These are phyloP conservation scores for Neonectria neomacrospora DNA, from an alignment of 2,329 filamentous ascomycete genomes.

Conservation along the genomic window DNA sequence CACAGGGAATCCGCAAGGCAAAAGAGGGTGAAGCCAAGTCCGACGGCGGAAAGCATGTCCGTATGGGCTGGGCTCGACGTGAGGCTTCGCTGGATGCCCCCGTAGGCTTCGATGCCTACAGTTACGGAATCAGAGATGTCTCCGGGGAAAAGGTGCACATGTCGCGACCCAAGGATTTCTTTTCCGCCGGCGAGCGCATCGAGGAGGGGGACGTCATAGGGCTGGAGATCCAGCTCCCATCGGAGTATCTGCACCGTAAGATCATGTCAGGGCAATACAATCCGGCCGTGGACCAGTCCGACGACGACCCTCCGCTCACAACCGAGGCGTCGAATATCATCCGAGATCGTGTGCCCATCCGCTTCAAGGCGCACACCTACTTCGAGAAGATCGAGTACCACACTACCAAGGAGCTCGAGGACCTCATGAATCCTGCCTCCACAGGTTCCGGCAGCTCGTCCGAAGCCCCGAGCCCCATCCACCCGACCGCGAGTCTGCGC, in stretches of 20 bases:
- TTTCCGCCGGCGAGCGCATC: conserved; percentile 80
- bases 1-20: conserved; percentile 71
- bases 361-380: conserved; percentile 92
- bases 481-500: conserved; percentile 78
- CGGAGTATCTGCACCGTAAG: conserved; percentile 86
- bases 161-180: conserved; percentile 92
- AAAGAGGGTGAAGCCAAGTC: conserved; percentile 56
- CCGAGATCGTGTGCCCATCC: conserved; percentile 92
- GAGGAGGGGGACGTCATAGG: conserved; percentile 94
- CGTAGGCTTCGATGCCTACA: conserved; percentile 90
- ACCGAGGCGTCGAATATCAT: conserved; percentile 82
- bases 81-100: conserved; percentile 86
- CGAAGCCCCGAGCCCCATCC: conserved; percentile 76
- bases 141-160: conserved; percentile 92
- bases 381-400: conserved; percentile 95
- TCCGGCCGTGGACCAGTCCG: conserved; percentile 77
- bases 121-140: conserved; percentile 91
- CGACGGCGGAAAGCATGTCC: conserved; percentile 71
- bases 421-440: conserved; percentile 78
- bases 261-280: conserved; percentile 90
- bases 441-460: conserved; percentile 57
- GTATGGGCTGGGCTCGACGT: conserved; percentile 86
- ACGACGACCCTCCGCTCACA: conserved; percentile 64
- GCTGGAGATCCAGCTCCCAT: conserved; percentile 89
- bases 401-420: conserved; percentile 86